These are phyloP conservation scores for Globisporangium mamillatum DNA, from an alignment of 352 stramenopile species.

Conservation along the genomic window DNA sequence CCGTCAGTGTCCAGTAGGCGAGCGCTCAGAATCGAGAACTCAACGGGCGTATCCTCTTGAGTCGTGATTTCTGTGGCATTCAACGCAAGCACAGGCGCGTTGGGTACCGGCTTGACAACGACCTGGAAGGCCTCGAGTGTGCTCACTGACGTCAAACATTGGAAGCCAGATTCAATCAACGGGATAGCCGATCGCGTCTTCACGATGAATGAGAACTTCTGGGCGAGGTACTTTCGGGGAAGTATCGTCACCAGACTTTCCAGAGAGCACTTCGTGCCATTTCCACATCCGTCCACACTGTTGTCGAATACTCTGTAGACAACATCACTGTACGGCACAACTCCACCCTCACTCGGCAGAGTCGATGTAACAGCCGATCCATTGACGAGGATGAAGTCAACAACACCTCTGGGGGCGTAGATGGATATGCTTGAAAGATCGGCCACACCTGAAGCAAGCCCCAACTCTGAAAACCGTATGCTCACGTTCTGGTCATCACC, in stretches of 20 bases:
- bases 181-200: slow-evolving; percentile 25
- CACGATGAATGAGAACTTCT: slow-evolving; percentile 39
- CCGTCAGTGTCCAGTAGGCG: slow-evolving; percentile 42
- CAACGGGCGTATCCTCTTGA: slow-evolving; percentile 30
- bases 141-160: slow-evolving; percentile 25
- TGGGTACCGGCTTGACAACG: slow-evolving; percentile 35
- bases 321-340: neutral
- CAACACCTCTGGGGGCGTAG: slow-evolving; percentile 10
- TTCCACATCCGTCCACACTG: slow-evolving; percentile 13
- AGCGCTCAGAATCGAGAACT: slow-evolving; percentile 35
- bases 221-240: slow-evolving; percentile 33
- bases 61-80: slow-evolving; percentile 26
- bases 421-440: slow-evolving; percentile 28
- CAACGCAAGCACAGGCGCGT: slow-evolving; percentile 30
- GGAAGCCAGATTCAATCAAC: slow-evolving; percentile 15
- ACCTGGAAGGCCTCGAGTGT: slow-evolving; percentile 30
- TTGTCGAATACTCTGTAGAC: slow-evolving; percentile 11
- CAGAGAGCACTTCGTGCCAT: slow-evolving; percentile 13
- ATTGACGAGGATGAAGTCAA: slow-evolving; percentile 24
- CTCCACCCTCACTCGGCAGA: neutral
- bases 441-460: slow-evolving; percentile 21
- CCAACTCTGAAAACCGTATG: slow-evolving; percentile 31
- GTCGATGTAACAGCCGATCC: neutral
- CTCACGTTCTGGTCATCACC: slow-evolving; percentile 40
- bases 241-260: slow-evolving; percentile 28